Evolutionary conservation across 495 filamentous ascomycete genomes (phyloP), one percentile per base, ranked within the genome.

Genomic region (Penicillium odoratum): DNA sequence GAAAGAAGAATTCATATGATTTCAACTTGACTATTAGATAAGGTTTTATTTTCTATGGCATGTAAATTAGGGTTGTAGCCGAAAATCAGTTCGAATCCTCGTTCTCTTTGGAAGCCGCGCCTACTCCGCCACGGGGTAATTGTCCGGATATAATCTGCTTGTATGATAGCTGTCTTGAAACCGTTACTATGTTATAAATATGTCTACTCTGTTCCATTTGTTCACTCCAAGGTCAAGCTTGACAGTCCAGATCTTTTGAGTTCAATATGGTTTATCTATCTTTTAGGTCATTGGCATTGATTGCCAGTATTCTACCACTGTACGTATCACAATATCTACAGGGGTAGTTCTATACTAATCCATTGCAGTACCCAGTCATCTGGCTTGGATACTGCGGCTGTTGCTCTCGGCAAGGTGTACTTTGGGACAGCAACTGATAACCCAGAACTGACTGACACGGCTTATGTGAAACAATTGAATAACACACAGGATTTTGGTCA

Each of bases 401-500:
- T 79, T 28, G 73, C 74, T 3, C 77, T 76, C 30, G 79, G 83
- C 55, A 73, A 79, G 51, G 36, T 70, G 15, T 88, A 86, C 69
- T 86, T 88, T 55, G 85, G 85, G 44, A 79, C 80, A 9, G 82
- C 80, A 0, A 84, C 83, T 21, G 74, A 85, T 51, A 85, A 87
- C 55, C 59, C 65, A 7, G 78, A 80, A 62, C 66, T 81, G 52
- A 77, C 64, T 18, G 81, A 88, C 67, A 55, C 72, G 9, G 42
- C 66, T 13, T 89, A 88, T 58, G 53, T 74, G 13, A 59, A 66
- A 7, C 64, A 70, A 26, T 62, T 80, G 36, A 75, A 64, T 60
- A 76, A 85, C 66, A 79, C 70, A 34, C 67, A 67, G 21, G 83
- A 86, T 62, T 85, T 85, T 56, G 83, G 85, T 30, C 76, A 81